Conservation (phyloP, 768 basidiomycete species). For the Termitomyces sp. region DNA sequence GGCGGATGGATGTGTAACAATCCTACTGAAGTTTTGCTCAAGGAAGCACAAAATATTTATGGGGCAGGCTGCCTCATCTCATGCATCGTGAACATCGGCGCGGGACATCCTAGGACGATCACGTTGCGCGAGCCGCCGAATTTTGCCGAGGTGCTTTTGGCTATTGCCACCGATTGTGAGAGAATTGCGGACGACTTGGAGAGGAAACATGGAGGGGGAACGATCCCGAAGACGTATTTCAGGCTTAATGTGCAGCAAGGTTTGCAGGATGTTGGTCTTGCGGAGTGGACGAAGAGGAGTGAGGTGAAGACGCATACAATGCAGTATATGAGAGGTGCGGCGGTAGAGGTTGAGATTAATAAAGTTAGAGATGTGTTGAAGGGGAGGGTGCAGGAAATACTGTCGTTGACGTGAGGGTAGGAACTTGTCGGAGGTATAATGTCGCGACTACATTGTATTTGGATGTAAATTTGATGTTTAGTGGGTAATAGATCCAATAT, state of each 20-base stretch:
- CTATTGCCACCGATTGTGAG: conserved; percentile 10
- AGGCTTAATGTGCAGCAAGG: conserved; percentile 14
- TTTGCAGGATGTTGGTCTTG: conserved; percentile 4
- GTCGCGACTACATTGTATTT: too few species aligned
- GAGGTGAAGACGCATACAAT: conserved; percentile 9
- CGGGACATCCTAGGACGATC: neutral
- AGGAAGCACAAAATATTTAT: neutral
- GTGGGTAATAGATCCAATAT: too few species aligned
- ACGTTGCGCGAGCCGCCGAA: neutral
- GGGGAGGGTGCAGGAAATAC: neutral
- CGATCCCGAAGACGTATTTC: neutral
- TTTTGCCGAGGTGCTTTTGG: neutral
- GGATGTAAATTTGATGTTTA: too few species aligned
- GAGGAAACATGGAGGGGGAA: neutral
- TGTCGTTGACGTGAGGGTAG: neutral
- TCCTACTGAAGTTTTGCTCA: neutral
- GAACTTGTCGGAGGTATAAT: too few species aligned
- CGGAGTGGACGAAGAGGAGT: conserved; percentile 6
- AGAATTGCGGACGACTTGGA: neutral
- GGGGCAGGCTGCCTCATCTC: neutral
- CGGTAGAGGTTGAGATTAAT: neutral
- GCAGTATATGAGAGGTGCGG: neutral
- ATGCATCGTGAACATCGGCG: conserved; percentile 9
- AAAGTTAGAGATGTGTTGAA: neutral
- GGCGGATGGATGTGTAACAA: conserved; percentile 15